Conservation (phyloP, 2,329 filamentous ascomycete species). For the Nigrospora sphaerica region DNA sequence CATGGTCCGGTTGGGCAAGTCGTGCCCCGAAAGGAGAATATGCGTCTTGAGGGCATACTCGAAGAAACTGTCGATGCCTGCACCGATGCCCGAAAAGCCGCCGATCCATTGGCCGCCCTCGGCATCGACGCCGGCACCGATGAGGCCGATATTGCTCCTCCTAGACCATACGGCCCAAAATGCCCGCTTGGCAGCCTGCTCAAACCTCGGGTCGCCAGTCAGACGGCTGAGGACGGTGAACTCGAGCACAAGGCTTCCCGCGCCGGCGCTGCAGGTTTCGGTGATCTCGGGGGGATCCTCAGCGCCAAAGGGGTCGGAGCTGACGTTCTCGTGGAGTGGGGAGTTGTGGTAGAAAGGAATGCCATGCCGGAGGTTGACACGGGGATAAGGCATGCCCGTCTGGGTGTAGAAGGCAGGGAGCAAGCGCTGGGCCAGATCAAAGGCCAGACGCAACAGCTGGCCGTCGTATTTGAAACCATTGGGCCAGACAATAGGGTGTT, state of each 20-base stretch:
- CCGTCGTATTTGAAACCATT: constrained; percentile 80
- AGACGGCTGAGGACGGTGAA: constrained; percentile 86
- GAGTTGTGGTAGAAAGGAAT: constrained; percentile 91
- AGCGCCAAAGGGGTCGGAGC: constrained; percentile 29
- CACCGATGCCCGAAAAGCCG: constrained; percentile 86
- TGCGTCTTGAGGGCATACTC: constrained; percentile 96
- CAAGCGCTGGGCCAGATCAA: constrained; percentile 76
- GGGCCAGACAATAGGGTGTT: constrained; percentile 59
- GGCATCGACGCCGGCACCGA: constrained; percentile 87
- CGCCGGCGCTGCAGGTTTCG: constrained; percentile 93
- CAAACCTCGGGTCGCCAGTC: constrained; percentile 81
- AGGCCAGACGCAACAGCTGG: constrained; percentile 80
- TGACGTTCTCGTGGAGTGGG: constrained; percentile 57
- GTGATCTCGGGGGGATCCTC: constrained; percentile 64
- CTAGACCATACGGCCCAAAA: constrained; percentile 97
- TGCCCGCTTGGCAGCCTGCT: constrained; percentile 80
- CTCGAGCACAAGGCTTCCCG: constrained; percentile 90
- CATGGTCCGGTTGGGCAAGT: constrained; percentile 44
- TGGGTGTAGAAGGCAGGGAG: constrained; percentile 87
- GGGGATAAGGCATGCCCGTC: constrained; percentile 88
- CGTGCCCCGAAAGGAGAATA: constrained; percentile 76
- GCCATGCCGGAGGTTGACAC: constrained; percentile 84
- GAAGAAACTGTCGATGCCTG: constrained; percentile 96
- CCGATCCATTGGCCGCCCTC: constrained; percentile 87
- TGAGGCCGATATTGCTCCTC: constrained; percentile 76